A percentile compares a stretch with the other conserved stretches of the same genome.
Conservation (phyloP, 805 yeast genomes). For the Candida ovalis region DNA sequence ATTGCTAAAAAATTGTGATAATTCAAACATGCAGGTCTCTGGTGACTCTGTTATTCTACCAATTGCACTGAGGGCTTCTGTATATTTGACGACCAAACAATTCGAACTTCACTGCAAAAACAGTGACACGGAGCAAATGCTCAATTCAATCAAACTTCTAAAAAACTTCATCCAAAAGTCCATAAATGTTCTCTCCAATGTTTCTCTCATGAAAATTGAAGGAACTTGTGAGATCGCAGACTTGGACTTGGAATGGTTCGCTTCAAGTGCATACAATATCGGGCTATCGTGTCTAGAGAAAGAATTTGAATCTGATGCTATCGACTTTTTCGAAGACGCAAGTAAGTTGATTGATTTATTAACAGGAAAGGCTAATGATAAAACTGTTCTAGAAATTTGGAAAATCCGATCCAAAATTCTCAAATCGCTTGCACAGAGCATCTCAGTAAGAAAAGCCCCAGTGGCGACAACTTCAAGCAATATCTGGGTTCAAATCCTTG, state of each 20-base stretch:
- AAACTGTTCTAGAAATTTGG: background rate
- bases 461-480: background rate
- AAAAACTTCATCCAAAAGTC: constrained; percentile 2
- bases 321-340: background rate
- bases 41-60: constrained; percentile 5
- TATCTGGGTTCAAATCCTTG: background rate
- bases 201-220: background rate
- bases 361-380: background rate
- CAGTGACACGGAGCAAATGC: background rate
- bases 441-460: background rate
- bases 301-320: background rate
- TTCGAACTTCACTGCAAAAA: constrained; percentile 8
- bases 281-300: constrained; percentile 1
- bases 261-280: background rate
- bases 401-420: background rate
- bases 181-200: background rate
- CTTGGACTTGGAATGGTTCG: constrained; percentile 3
- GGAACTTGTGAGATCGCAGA: constrained; percentile 3
- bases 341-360: background rate
- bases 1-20: constrained; percentile 2
- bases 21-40: background rate
- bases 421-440: background rate
- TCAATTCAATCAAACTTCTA: background rate
- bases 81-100: constrained; percentile 12
- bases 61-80: constrained; percentile 14